phyloP scores from a whole-genome alignment of 306 rosid species.

The Styphnolobium japonicum region DNA sequence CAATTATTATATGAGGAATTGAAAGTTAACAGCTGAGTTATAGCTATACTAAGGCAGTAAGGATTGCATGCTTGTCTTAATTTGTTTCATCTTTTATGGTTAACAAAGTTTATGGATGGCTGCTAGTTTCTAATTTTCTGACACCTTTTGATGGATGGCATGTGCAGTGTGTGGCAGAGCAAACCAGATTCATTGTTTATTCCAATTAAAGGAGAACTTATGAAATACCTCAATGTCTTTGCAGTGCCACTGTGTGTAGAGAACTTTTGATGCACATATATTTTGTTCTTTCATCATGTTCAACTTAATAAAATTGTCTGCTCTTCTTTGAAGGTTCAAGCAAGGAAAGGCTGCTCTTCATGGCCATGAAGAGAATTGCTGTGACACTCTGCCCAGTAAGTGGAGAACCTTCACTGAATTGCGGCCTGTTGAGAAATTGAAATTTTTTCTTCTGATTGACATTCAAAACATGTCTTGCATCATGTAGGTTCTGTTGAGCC shows the following conservation, averaged over 20 bases:
- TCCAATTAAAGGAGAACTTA: conserved; percentile 44
- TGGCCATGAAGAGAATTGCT: conserved; percentile 28
- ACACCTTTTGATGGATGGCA: conserved; percentile 32
- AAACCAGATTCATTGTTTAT: conserved; percentile 31
- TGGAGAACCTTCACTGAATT: conserved; percentile 6
- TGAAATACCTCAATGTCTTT: conserved; percentile 41
- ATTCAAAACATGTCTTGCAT: conserved; percentile 14
- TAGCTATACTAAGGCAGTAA: neutral
- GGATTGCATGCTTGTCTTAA: neutral
- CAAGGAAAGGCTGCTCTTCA: conserved; percentile 18
- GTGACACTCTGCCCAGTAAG: conserved; percentile 54
- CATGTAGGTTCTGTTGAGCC: conserved; percentile 45
- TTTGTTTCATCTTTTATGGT: neutral
- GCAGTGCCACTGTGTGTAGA: conserved; percentile 50
- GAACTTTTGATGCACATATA: neutral
- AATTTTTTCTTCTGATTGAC: neutral
- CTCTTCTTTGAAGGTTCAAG: conserved; percentile 48
- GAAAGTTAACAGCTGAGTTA: neutral
- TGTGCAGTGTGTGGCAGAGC: conserved; percentile 64
- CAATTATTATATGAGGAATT: neutral
- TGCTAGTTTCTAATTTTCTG: conserved; percentile 1
- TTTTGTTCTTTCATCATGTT: conserved; percentile 15
- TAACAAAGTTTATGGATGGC: neutral
- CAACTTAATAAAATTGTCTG: conserved; percentile 22
- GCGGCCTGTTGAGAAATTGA: neutral